These are phyloP conservation scores for Cryptococcus hybrid DNA, from an alignment of 1,284 basidiomycete species.

Conservation along the genomic window DNA sequence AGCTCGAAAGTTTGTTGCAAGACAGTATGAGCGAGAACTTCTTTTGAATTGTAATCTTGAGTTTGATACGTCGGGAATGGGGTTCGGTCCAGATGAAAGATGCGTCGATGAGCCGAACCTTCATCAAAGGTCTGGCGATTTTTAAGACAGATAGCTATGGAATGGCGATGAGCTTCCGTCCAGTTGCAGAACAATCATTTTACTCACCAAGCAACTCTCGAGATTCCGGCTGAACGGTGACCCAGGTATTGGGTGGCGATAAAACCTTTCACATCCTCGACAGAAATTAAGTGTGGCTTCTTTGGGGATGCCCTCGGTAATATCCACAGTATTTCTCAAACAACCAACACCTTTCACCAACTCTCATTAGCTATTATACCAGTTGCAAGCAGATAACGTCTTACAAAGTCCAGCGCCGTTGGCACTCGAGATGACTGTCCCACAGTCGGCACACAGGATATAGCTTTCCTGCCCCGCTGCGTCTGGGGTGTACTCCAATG, in stretches of 20 bases:
- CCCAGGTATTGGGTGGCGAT: conserved; percentile 87
- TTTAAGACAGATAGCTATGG: conserved; percentile 73
- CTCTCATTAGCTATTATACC: not conserved
- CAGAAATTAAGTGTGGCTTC: conserved; percentile 94
- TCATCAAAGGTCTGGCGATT: conserved; percentile 86
- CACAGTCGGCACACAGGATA: conserved; percentile 54
- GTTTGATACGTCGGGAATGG: conserved; percentile 87
- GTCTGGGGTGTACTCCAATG: conserved; percentile 48
- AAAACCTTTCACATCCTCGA: conserved; percentile 94
- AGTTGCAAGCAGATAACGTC: conserved; percentile 9
- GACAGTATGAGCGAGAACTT: conserved; percentile 92
- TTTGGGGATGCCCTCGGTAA: conserved; percentile 97
- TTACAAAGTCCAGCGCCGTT: conserved; percentile 92
- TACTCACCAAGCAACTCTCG: conserved; percentile 72
- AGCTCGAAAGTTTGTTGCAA: conserved; percentile 98
- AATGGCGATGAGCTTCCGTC: not conserved
- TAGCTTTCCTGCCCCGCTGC: conserved; percentile 44
- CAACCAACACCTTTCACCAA: conserved; percentile 34
- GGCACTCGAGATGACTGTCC: conserved; percentile 77
- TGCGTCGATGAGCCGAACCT: conserved; percentile 93
- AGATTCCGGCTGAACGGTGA: conserved; percentile 82
- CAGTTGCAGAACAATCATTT: not conserved
- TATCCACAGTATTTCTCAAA: conserved; percentile 69
- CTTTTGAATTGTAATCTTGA: conserved; percentile 97
- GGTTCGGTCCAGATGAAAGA: conserved; percentile 99